Base-by-base conservation (phyloP, 2,329 filamentous ascomycete genomes). In the Escovopsis sp. region DNA sequence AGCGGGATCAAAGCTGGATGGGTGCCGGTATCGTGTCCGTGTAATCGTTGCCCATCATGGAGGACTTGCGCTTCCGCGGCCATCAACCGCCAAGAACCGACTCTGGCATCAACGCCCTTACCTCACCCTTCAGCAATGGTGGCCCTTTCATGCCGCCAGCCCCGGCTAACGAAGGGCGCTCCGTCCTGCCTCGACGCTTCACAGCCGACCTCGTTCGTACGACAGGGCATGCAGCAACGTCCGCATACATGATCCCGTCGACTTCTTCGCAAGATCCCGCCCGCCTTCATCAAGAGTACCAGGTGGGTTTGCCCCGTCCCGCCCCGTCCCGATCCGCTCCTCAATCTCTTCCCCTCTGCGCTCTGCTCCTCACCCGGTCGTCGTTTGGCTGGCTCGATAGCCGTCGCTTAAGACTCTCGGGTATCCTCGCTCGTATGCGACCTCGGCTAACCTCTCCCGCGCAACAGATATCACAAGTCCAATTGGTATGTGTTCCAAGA, bases 111-210 rank as follows among this genome's bases (percentile, higher is more conserved):
- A 77, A 80, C 58, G 76, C 78, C 51, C 77, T 86, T 62, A 78
- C 80, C 55, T 81, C 83, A 55, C 80, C 84, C 56, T 75, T 77
- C 53, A 79, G 84, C 59, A 82, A 82, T 61, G 73, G 75, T 57
- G 70, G 68, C 56, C 76, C 78, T 57, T 70, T 79, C 60, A 69
- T 67, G 49, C 73, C 73, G 42, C 54, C 56, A 41, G 43, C 49
- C 36, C 44, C 69, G 46, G 60, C 73, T 49, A 73, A 77, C 61
- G 85, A 94, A 58, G 74, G 75, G 51, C 80, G 88, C 62, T 76
- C 77, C 49, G 80, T 79, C 53, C 71, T 96, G 59, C 85, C 88
- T 63, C 81, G 89, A 57, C 82, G 89, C 58, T 96, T 96, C 66
- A 96, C 89, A 49, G 91, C 88, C 45, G 93, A 94, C 66, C 28